Base-by-base conservation (phyloP, 768 basidiomycete species). In the Hortiboletus flavorubellus region DNA sequence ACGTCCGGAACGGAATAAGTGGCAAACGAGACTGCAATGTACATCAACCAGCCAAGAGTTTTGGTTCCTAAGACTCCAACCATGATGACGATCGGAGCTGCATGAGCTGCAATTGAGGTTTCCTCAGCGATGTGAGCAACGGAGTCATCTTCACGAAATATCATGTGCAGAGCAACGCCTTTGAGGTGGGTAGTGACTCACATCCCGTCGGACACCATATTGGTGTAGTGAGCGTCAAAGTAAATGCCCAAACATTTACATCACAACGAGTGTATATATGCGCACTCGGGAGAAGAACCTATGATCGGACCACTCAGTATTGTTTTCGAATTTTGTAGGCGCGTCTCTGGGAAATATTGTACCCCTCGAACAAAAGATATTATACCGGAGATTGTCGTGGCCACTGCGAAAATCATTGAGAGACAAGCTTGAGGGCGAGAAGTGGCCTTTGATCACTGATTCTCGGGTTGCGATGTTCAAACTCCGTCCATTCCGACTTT, bases 41-140 rank as follows among this genome's bases (percentile, higher is more conserved):
- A 71, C 53, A 75, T 59, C 15, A 78, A 49, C 74, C 74, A 78
- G 50, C 78, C 79, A 44, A 78, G 63, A 43, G 74, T 56, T 35
- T 73, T 70, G 77, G 77, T 76, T 3, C 58, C 72, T 14, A 65
- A 61, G 38, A 78, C 76, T 29, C 72, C 75, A 42, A 76, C 68
- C 58, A 78, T 64, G 59, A 78, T 79, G 7, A 77, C 75, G 35
- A 78, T 70, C 7, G 78, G 78, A 21, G 75, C 78, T 12, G 75
- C 74, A 23, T 68, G 64, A 5, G 76, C 73, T n/a, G 75, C 75
- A 41, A 75, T 73, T 7, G 76, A 65, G 0, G 72, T 75, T 66
- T 80, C 76, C 56, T 78, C 78, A 4, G 78, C 70, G 16, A 80
- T 76, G 51, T 78, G 77, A 7, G 73, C 78, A 10, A 76, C 78